These are phyloP conservation scores for Bipolaris sorokiniana DNA, from an alignment of 2,329 filamentous ascomycete genomes.

Conservation along the genomic window DNA sequence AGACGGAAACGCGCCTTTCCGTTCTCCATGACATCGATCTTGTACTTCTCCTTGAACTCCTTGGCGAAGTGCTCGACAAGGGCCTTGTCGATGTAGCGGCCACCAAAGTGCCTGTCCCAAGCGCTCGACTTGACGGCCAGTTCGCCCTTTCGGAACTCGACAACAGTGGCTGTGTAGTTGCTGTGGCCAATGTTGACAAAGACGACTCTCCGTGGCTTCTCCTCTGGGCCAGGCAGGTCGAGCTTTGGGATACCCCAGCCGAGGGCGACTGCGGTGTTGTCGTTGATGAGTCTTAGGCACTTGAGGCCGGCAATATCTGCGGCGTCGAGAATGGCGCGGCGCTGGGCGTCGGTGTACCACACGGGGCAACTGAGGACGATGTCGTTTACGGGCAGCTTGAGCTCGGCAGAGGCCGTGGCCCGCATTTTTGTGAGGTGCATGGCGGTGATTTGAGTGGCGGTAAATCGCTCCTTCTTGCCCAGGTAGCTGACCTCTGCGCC, in stretches of 20 bases:
- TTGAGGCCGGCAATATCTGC: slow-evolving; percentile 93
- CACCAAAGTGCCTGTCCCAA: slow-evolving; percentile 95
- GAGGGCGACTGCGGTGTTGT: slow-evolving; percentile 93
- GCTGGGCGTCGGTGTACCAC: slow-evolving; percentile 97
- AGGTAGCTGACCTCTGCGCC: slow-evolving; percentile 92
- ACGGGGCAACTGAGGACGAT: slow-evolving; percentile 92
- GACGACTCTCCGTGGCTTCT: slow-evolving; percentile 87
- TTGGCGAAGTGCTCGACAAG: slow-evolving; percentile 92
- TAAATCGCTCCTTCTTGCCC: slow-evolving; percentile 94
- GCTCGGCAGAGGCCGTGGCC: slow-evolving; percentile 81
- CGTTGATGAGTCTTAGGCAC: slow-evolving; percentile 92
- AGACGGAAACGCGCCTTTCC: slow-evolving; percentile 88
- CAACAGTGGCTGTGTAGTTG: slow-evolving; percentile 92
- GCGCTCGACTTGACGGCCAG: slow-evolving; percentile 90
- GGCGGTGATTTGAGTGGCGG: slow-evolving; percentile 88
- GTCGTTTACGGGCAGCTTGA: slow-evolving; percentile 90
- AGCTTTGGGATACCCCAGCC: slow-evolving; percentile 98
- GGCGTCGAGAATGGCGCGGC: slow-evolving; percentile 86
- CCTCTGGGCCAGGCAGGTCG: slow-evolving; percentile 84
- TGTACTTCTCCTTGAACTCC: slow-evolving; percentile 98
- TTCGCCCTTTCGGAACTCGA: slow-evolving; percentile 98
- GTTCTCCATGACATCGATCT: slow-evolving; percentile 92
- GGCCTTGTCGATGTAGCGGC: slow-evolving; percentile 94
- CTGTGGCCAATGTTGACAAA: slow-evolving; percentile 97
- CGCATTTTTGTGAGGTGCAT: slow-evolving; percentile 98